Conservation (phyloP, 805 yeast genomes). For the Kodamaea lidongshanica region DNA sequence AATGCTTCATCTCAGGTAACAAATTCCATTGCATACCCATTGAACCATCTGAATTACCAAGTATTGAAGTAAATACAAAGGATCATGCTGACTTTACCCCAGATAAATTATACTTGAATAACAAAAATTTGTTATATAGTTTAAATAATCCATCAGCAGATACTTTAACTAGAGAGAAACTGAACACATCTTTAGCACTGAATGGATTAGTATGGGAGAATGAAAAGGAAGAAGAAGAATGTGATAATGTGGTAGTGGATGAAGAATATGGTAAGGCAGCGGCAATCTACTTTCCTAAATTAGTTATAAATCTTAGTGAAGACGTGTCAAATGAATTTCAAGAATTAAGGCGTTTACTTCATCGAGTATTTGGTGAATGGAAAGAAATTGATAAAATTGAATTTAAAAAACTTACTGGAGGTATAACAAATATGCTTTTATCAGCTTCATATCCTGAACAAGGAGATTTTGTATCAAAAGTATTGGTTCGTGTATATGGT, state of each 20-base stretch:
- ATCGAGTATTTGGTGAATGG: slow-evolving; percentile 44
- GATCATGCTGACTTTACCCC: slow-evolving; percentile 14
- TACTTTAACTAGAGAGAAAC: slow-evolving; percentile 7
- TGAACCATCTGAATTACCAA: slow-evolving; percentile 10
- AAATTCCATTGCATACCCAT: slow-evolving; percentile 23
- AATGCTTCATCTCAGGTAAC: slow-evolving; percentile 21
- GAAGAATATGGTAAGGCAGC: neutral
- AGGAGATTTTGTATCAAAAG: slow-evolving; percentile 20
- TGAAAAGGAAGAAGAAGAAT: neutral
- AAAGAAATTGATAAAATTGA: slow-evolving; percentile 19
- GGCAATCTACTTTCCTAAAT: slow-evolving; percentile 45
- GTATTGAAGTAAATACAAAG: slow-evolving; percentile 3
- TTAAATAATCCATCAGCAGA: slow-evolving; percentile 25
- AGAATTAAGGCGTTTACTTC: slow-evolving; percentile 35
- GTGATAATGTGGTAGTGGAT: neutral
- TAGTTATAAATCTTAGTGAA: slow-evolving; percentile 34
- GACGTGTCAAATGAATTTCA: slow-evolving; percentile 26
- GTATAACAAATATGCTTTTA: slow-evolving; percentile 57
- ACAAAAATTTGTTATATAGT: slow-evolving; percentile 20
- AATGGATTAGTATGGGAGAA: neutral
- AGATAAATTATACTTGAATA: slow-evolving; percentile 12
- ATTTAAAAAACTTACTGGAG: slow-evolving; percentile 49
- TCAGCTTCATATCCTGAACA: slow-evolving; percentile 33
- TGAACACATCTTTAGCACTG: slow-evolving; percentile 4
- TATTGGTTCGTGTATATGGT: slow-evolving; percentile 66